A percentile compares a stretch with the other conserved stretches of the same genome.
These are phyloP conservation scores for Magnaporthiopsis poae DNA, from an alignment of 2,329 filamentous ascomycete species.

Conservation along the genomic window DNA sequence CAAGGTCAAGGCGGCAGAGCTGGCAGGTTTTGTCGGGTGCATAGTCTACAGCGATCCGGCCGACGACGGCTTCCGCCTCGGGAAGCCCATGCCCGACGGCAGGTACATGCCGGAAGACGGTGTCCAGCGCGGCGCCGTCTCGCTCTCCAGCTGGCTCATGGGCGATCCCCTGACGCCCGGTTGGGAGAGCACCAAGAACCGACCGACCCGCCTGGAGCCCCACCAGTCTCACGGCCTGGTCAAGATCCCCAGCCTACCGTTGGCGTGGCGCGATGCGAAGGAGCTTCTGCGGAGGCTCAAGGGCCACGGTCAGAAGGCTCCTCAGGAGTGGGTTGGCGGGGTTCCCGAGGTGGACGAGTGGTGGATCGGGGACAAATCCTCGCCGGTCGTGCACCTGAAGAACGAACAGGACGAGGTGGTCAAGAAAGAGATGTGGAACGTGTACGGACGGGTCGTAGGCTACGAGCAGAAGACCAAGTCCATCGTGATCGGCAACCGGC, in stretches of 20 bases:
- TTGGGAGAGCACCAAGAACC: constrained; percentile 58
- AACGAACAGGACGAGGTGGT: constrained; percentile 80
- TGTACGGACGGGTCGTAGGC: constrained; percentile 75
- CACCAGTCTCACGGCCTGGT: constrained; percentile 64
- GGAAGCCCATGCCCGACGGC: constrained; percentile 63
- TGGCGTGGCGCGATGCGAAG: constrained; percentile 83
- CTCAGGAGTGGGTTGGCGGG: constrained; percentile 63
- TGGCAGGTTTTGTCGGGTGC: constrained; percentile 76
- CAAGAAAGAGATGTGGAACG: constrained; percentile 81
- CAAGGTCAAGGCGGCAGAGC: constrained; percentile 83
- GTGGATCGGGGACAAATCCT: constrained; percentile 71
- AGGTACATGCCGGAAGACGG: constrained; percentile 71
- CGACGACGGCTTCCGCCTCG: constrained; percentile 70
- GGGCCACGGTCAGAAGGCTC: constrained; percentile 61
- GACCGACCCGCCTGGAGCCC: constrained; percentile 53
- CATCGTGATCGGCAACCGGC: constrained; percentile 84
- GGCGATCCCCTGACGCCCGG: constrained; percentile 91
- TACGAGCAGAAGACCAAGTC: constrained; percentile 73
- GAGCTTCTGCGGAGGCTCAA: constrained; percentile 65
- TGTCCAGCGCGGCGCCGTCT: constrained; percentile 74
- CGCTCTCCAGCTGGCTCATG: constrained; percentile 69
- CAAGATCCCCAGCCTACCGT: constrained; percentile 78
- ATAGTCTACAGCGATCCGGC: constrained; percentile 86
- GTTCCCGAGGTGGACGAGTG: constrained; percentile 67
- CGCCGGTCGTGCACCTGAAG: constrained; percentile 68